Conservation (phyloP, 2,329 filamentous ascomycete species). For the Podosphaera fusca region DNA sequence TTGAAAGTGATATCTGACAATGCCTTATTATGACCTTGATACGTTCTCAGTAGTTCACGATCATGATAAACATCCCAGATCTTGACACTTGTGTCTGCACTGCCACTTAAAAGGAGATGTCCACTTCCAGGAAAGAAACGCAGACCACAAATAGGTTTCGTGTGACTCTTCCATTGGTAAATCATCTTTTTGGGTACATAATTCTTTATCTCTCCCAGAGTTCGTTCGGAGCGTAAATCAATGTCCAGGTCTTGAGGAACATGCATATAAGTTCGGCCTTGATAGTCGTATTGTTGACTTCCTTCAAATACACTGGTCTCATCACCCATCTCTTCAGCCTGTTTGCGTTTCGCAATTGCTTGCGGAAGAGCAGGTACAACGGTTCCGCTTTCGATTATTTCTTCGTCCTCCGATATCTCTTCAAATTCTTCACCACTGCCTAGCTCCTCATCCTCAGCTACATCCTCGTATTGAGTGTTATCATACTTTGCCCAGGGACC, state of each 20-base stretch:
- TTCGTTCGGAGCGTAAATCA: slow-evolving; percentile 53
- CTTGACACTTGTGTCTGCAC: slow-evolving; percentile 75
- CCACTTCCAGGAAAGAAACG: slow-evolving; percentile 77
- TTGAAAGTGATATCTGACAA: slow-evolving; percentile 83
- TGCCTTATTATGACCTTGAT: slow-evolving; percentile 70
- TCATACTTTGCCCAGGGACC: slow-evolving; percentile 85
- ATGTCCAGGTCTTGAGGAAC: slow-evolving; percentile 76
- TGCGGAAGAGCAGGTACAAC: slow-evolving; percentile 31
- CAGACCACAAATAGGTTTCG: slow-evolving; percentile 67
- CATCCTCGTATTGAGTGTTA: slow-evolving; percentile 48
- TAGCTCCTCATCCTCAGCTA: slow-evolving; percentile 49
- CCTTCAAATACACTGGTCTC: slow-evolving; percentile 84
- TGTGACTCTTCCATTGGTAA: slow-evolving; percentile 67
- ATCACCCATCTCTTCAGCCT: slow-evolving; percentile 34
- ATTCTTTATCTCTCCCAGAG: slow-evolving; percentile 54
- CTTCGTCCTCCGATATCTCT: slow-evolving; percentile 42
- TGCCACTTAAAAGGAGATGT: slow-evolving; percentile 72
- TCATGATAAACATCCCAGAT: slow-evolving; percentile 89
- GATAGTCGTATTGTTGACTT: slow-evolving; percentile 65
- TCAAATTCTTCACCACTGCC: slow-evolving; percentile 62
- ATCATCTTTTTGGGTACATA: slow-evolving; percentile 88
- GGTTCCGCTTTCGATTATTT: slow-evolving; percentile 39
- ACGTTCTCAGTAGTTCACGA: slow-evolving; percentile 73
- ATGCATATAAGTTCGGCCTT: slow-evolving; percentile 94
- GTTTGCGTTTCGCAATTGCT: slow-evolving; percentile 30